These are phyloP conservation scores for Claviceps sp. DNA, from an alignment of 2,329 filamentous ascomycete species.

Conservation along the genomic window DNA sequence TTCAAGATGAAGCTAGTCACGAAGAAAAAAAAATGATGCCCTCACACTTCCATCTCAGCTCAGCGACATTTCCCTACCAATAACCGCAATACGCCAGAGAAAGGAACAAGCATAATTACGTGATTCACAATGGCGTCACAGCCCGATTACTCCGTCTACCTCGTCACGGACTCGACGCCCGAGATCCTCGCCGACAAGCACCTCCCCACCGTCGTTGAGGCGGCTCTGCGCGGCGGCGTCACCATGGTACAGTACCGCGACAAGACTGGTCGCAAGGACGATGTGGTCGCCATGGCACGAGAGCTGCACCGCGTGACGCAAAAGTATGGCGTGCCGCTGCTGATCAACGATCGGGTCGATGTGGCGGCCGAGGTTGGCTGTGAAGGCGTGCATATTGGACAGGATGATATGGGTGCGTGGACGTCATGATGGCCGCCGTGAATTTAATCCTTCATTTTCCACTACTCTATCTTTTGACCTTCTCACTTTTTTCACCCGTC, in stretches of 20 bases:
- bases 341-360: conserved; percentile 90
- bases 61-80: too few species aligned
- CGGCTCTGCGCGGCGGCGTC: conserved; percentile 64
- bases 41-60: neutral
- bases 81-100: neutral
- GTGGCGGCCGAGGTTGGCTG: conserved; percentile 75
- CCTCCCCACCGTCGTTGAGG: conserved; percentile 59
- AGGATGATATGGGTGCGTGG: conserved; percentile 71
- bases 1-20: neutral
- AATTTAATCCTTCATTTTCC: neutral
- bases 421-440: neutral
- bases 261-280: conserved; percentile 64
- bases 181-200: conserved; percentile 62
- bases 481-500: neutral
- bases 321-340: conserved; percentile 56
- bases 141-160: conserved; percentile 70
- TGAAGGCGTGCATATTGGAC: conserved; percentile 87
- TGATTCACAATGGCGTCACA: neutral
- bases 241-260: conserved; percentile 85
- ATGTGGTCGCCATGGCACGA: conserved; percentile 56
- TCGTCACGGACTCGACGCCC: conserved; percentile 88
- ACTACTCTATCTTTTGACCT: too few species aligned
- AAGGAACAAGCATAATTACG: neutral
- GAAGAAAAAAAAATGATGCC: neutral
- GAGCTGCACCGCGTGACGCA: conserved; percentile 59